Conservation (phyloP, 768 basidiomycete species). For the Lyophyllum decastes region DNA sequence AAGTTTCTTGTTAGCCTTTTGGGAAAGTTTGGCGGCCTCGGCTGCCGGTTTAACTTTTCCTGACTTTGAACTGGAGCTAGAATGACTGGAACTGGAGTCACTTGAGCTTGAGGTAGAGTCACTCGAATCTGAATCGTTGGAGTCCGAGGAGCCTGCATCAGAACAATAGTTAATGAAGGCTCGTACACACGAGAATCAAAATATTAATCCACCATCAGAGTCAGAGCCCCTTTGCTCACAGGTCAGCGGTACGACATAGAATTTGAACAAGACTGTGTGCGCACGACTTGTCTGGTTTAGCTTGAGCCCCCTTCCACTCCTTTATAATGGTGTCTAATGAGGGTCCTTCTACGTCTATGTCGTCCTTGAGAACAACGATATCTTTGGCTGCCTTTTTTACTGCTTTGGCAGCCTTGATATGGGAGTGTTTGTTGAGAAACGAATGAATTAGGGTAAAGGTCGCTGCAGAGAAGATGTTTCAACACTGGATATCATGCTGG, state of each 20-base stretch:
- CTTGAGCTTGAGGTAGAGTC: constrained; percentile 21
- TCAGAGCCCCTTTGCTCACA: constrained; percentile 1
- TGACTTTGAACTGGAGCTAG: constrained; percentile 30
- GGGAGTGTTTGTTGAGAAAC: constrained; percentile 67
- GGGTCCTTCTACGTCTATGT: constrained; percentile 46
- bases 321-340: constrained; percentile 64
- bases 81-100: constrained; percentile 23
- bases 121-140: constrained; percentile 26
- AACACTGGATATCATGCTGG: neutral
- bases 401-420: constrained; percentile 70
- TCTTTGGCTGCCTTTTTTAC: constrained; percentile 74
- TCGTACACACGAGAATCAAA: neutral
- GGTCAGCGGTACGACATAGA: constrained; percentile 7
- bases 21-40: constrained; percentile 10
- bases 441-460: constrained; percentile 77
- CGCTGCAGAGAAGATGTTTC: constrained; percentile 38
- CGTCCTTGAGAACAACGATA: constrained; percentile 61
- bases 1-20: neutral
- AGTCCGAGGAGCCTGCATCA: constrained; percentile 7
- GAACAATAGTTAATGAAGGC: neutral
- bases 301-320: constrained; percentile 55
- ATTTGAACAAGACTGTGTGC: constrained; percentile 4
- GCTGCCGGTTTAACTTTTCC: neutral
- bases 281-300: constrained; percentile 23
- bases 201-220: constrained; percentile 20